These are phyloP conservation scores for Bretschneidera sinensis DNA, from an alignment of 345 rosid species.

Conservation along the genomic window DNA sequence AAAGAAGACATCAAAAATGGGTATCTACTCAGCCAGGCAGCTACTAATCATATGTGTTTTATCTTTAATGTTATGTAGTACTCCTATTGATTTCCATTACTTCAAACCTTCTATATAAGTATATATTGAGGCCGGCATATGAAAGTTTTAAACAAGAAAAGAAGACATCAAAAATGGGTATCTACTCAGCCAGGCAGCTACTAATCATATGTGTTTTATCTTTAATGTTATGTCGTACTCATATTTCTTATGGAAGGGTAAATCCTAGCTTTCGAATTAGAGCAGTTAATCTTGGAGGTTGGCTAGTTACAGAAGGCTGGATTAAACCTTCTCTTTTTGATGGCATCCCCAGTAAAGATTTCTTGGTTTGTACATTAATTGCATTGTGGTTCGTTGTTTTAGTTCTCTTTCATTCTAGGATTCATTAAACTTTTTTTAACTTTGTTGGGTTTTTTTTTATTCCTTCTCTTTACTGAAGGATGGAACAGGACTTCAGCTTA, in stretches of 20 bases:
- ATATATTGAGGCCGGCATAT: neutral
- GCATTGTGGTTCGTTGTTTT: too few species aligned
- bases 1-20: too few species aligned
- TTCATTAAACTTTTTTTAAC: neutral
- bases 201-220: neutral
- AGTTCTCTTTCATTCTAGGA: neutral
- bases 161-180: neutral
- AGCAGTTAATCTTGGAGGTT: slow-evolving; percentile 72
- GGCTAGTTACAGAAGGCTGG: slow-evolving; percentile 74
- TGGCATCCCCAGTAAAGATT: slow-evolving; percentile 55
- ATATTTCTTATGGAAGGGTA: slow-evolving; percentile 18
- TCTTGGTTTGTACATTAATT: slow-evolving; percentile 35
- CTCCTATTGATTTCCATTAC: too few species aligned
- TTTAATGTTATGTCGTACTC: slow-evolving; percentile 13
- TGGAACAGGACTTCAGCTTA: slow-evolving; percentile 50
- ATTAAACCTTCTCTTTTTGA: slow-evolving; percentile 62
- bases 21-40: too few species aligned
- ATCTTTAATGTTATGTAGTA: slow-evolving; percentile 9
- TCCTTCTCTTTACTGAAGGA: slow-evolving; percentile 25
- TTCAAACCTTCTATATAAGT: too few species aligned
- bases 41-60: too few species aligned
- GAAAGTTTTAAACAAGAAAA: neutral
- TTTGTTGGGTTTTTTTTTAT: neutral
- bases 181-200: neutral
- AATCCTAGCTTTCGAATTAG: slow-evolving; percentile 18